Conservation (phyloP, 768 basidiomycete species). For the Russula vinacea region DNA sequence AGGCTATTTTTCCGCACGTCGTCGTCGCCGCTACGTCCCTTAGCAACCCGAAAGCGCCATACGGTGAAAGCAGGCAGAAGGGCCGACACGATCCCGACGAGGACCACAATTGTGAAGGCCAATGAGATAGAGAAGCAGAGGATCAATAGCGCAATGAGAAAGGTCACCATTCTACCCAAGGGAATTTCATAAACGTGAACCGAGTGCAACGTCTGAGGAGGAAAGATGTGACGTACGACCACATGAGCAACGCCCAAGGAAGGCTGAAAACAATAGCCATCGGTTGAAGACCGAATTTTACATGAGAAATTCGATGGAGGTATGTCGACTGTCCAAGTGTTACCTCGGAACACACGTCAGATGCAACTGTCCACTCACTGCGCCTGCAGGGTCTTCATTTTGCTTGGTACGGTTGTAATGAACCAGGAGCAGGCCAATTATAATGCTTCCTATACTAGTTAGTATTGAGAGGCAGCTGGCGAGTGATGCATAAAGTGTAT, state of each 20-base stretch:
- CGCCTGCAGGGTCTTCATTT: constrained; percentile 9
- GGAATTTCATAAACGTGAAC: neutral
- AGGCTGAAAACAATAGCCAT: constrained; percentile 24
- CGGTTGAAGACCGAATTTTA: constrained; percentile 20
- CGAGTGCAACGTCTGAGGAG: neutral
- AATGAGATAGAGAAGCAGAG: constrained; percentile 21
- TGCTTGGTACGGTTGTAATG: constrained; percentile 21
- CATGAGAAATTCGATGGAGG: no score
- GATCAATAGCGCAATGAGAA: constrained; percentile 19
- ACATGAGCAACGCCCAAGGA: constrained; percentile 21
- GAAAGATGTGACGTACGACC: constrained; percentile 15
- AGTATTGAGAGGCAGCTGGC: constrained; percentile 20
- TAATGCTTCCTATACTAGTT: constrained; percentile 23
- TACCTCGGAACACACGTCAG: neutral
- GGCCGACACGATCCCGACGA: constrained; percentile 3
- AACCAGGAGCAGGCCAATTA: constrained; percentile 21
- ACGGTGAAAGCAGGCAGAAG: neutral
- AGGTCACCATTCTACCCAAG: constrained; percentile 18
- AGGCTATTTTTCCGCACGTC: neutral
- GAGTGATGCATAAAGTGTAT: constrained; percentile 6
- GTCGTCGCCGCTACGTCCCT: neutral
- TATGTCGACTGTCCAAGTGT: constrained; percentile 5
- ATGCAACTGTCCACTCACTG: constrained; percentile 8
- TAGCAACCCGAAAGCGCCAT: constrained; percentile 9
- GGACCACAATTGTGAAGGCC: neutral